phyloP scores from a whole-genome alignment of 2,329 filamentous ascomycete species.

The Penicillium palitans region DNA sequence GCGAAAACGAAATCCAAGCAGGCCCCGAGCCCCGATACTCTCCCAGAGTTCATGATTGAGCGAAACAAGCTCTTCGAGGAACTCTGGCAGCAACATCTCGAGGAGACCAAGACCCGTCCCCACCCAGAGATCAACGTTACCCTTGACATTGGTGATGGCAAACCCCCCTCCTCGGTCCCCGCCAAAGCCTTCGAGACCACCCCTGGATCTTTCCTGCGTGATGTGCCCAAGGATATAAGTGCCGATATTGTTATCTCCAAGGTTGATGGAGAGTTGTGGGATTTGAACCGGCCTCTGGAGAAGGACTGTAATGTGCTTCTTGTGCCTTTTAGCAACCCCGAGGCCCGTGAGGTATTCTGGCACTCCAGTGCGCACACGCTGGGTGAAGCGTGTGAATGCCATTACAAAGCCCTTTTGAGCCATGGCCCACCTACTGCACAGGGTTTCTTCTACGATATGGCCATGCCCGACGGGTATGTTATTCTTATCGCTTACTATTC shows the following conservation, averaged over 20 bases:
- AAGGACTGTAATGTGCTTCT: slow-evolving; percentile 81
- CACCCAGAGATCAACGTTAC: slow-evolving; percentile 52
- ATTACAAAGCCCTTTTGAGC: slow-evolving; percentile 88
- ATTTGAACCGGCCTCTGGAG: slow-evolving; percentile 87
- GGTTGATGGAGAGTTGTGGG: slow-evolving; percentile 86
- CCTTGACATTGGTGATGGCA: slow-evolving; percentile 46
- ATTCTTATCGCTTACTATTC: slow-evolving; percentile 18
- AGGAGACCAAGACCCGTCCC: slow-evolving; percentile 62
- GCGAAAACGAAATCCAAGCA: slow-evolving; percentile 27
- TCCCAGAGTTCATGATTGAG: slow-evolving; percentile 77
- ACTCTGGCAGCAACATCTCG: slow-evolving; percentile 79
- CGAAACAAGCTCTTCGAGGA: slow-evolving; percentile 85
- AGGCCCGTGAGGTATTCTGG: slow-evolving; percentile 96
- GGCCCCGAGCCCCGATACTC: slow-evolving; percentile 37
- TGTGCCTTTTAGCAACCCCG: slow-evolving; percentile 72
- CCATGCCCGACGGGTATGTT: slow-evolving; percentile 63
- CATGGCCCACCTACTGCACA: slow-evolving; percentile 90
- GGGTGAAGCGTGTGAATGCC: slow-evolving; percentile 88
- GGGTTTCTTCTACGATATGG: slow-evolving; percentile 98
- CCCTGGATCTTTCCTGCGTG: slow-evolving; percentile 71
- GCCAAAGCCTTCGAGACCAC: slow-evolving; percentile 92
- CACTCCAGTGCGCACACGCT: slow-evolving; percentile 93
- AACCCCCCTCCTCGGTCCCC: slow-evolving; percentile 40
- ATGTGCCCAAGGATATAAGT: slow-evolving; percentile 85
- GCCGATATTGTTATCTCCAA: slow-evolving; percentile 79